Conservation (phyloP, 306 rosid genomes). For the Trifolium pratense region DNA sequence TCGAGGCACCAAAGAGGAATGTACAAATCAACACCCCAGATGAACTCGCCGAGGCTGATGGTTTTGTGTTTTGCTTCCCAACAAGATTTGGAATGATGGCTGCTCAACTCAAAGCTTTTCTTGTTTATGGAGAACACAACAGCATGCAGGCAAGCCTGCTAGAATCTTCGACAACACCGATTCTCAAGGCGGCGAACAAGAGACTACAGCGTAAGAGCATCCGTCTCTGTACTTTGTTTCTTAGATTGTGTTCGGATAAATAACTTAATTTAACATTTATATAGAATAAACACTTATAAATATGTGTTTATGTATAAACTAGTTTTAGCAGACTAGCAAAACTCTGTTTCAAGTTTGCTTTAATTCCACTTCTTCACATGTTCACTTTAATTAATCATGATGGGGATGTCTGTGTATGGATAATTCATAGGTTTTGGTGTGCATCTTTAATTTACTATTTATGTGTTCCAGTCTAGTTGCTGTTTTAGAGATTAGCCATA, state of each 20-base stretch:
- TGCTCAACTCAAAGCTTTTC: constrained; percentile 89
- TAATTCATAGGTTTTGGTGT: too few species aligned
- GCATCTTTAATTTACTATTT: too few species aligned
- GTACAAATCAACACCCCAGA: constrained; percentile 66
- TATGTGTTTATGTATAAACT: too few species aligned
- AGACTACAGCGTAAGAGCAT: constrained; percentile 83
- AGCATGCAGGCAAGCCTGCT: constrained; percentile 97
- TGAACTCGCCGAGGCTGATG: constrained; percentile 87
- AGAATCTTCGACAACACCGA: constrained; percentile 90
- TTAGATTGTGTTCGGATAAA: neutral
- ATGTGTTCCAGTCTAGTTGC: too few species aligned
- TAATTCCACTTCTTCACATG: too few species aligned
- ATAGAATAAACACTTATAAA: too few species aligned
- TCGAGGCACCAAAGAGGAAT: constrained; percentile 92
- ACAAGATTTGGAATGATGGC: constrained; percentile 99
- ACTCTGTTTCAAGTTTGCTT: too few species aligned
- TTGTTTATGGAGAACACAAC: constrained; percentile 87
- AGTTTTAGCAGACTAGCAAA: too few species aligned
- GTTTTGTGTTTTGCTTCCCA: constrained; percentile 86
- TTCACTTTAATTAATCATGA: too few species aligned
- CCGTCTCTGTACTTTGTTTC: neutral
- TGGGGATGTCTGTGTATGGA: too few species aligned
- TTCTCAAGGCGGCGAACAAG: constrained; percentile 94
- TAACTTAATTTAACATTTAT: too few species aligned
- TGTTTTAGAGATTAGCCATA: too few species aligned